phyloP scores from a whole-genome alignment of 257 asterid genomes.

The Pogostemon cablin region DNA sequence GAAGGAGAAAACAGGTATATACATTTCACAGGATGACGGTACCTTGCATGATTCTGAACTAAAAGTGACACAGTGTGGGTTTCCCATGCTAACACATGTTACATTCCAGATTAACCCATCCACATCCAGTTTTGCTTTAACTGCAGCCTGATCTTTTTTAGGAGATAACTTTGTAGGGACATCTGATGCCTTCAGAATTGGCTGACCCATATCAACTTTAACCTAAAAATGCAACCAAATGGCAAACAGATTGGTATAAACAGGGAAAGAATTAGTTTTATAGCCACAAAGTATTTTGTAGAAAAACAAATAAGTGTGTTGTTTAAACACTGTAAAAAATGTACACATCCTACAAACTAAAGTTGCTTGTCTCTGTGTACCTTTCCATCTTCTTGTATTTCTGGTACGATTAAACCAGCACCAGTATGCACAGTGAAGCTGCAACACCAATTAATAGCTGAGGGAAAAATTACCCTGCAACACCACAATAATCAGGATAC shows the following conservation, averaged over 20 bases:
- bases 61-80: constrained; percentile 83
- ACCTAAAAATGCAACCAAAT: constrained; percentile 53
- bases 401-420: constrained; percentile 92
- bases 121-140: constrained; percentile 60
- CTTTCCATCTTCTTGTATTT: constrained; percentile 90
- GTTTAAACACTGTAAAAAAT: neutral
- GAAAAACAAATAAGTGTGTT: neutral
- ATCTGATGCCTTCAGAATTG: constrained; percentile 80
- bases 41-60: constrained; percentile 59
- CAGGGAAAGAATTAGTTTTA: neutral
- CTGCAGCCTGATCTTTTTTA: constrained; percentile 63
- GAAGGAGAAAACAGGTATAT: neutral
- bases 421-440: constrained; percentile 90
- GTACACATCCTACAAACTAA: neutral
- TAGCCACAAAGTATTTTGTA: neutral
- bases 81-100: constrained; percentile 93
- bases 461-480: neutral
- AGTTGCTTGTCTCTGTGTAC: constrained; percentile 37
- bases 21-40: neutral
- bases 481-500: neutral
- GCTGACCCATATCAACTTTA: constrained; percentile 94
- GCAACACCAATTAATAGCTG: constrained; percentile 34
- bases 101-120: constrained; percentile 73
- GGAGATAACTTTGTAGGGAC: constrained; percentile 83
- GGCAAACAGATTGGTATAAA: constrained; percentile 2